Conservation (phyloP, 345 rosid species). For the Luvunga scandens region DNA sequence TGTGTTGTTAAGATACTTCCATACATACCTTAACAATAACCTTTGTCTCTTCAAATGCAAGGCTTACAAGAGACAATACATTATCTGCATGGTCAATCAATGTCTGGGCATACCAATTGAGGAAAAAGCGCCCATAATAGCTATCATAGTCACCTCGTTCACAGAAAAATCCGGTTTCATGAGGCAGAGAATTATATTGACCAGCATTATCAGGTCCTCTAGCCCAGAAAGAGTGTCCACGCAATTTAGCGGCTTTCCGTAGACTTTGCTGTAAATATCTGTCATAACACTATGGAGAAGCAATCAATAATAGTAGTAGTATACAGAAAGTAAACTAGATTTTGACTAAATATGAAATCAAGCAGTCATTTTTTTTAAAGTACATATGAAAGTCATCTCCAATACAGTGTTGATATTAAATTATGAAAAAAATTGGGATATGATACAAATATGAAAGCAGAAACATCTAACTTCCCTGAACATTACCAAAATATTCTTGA, state of each 20-base stretch:
- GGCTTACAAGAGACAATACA: slow-evolving; percentile 75
- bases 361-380: neutral
- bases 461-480: neutral
- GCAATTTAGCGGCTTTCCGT: slow-evolving; percentile 66
- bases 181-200: slow-evolving; percentile 85
- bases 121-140: slow-evolving; percentile 90
- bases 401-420: neutral
- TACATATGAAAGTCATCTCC: neutral
- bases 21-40: slow-evolving; percentile 68
- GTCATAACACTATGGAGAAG: slow-evolving; percentile 73
- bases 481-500: neutral
- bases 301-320: slow-evolving; percentile 4
- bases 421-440: neutral
- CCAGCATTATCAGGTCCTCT: slow-evolving; percentile 92
- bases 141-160: slow-evolving; percentile 95
- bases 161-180: slow-evolving; percentile 86
- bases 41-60: slow-evolving; percentile 77
- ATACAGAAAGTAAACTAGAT: neutral
- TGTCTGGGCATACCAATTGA: slow-evolving; percentile 80
- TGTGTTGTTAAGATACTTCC: neutral
- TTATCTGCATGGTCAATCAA: slow-evolving; percentile 74
- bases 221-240: slow-evolving; percentile 84
- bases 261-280: slow-evolving; percentile 74
- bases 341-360: neutral
- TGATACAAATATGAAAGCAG: neutral